Conservation (phyloP, 495 filamentous ascomycete species). For the Tuber umbilicatum region DNA sequence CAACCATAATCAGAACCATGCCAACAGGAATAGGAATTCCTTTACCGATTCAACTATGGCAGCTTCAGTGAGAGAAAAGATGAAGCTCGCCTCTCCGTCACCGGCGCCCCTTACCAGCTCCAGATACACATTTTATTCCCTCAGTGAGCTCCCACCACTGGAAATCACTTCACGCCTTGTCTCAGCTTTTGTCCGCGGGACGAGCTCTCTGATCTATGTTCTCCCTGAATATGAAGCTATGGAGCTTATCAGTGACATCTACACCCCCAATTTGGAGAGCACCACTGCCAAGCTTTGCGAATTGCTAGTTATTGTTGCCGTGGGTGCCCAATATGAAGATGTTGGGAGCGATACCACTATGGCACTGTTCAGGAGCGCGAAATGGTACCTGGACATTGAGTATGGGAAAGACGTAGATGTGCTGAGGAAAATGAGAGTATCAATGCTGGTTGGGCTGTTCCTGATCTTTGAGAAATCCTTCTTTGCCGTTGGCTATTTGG, state of each 20-base stretch:
- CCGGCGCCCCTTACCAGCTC: background rate
- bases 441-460: constrained; percentile 30
- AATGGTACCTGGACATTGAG: constrained; percentile 37
- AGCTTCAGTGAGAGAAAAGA: background rate
- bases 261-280: constrained; percentile 13
- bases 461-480: constrained; percentile 37
- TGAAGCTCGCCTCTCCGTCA: background rate
- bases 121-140: constrained; percentile 22
- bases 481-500: constrained; percentile 25
- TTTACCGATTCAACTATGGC: background rate
- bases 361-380: constrained; percentile 36
- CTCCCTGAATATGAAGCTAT: constrained; percentile 28
- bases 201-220: constrained; percentile 21
- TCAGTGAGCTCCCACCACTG: constrained; percentile 17
- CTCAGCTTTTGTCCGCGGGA: constrained; percentile 29
- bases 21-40: background rate
- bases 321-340: constrained; percentile 36
- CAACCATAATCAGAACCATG: background rate
- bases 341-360: constrained; percentile 12
- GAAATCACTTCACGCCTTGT: constrained; percentile 23
- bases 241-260: constrained; percentile 29
- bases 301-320: constrained; percentile 28
- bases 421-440: constrained; percentile 29
- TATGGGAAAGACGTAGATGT: constrained; percentile 18
- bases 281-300: constrained; percentile 27